Conservation (phyloP, 768 basidiomycete genomes). For the Dentipellis sp. region DNA sequence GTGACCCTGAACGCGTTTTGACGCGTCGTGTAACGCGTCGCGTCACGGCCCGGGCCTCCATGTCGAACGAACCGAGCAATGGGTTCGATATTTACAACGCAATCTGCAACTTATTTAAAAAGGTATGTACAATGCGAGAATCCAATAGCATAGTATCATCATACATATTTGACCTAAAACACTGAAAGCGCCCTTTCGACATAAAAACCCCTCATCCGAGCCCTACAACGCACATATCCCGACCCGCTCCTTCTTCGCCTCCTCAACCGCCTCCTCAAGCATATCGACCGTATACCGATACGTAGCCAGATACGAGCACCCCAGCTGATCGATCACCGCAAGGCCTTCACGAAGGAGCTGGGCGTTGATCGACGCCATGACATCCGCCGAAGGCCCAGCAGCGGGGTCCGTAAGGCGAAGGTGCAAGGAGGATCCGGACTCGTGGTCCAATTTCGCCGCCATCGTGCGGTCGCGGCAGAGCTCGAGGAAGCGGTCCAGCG, state of each 20-base stretch:
- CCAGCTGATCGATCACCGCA: background rate
- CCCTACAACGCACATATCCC: background rate
- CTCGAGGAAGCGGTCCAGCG: background rate
- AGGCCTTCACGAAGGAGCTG: background rate
- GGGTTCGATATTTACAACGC: too few species aligned
- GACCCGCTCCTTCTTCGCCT: background rate
- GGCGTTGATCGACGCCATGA: background rate
- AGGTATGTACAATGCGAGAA: too few species aligned
- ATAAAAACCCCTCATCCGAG: too few species aligned
- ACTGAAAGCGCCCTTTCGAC: too few species aligned
- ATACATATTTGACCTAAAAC: too few species aligned
- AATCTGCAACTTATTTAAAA: too few species aligned
- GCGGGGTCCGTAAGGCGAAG: background rate
- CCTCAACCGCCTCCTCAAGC: background rate
- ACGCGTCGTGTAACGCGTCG: too few species aligned
- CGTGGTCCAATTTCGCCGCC: background rate
- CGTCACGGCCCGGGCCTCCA: too few species aligned
- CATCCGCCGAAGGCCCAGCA: background rate
- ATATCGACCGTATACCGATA: background rate
- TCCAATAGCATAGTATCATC: too few species aligned
- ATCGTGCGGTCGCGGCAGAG: background rate
- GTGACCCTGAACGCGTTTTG: too few species aligned
- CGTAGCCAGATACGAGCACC: background rate
- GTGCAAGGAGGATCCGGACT: background rate
- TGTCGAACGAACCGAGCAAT: too few species aligned